Base-by-base conservation (phyloP, 768 basidiomycete genomes). In the Gymnopilus dilepis region DNA sequence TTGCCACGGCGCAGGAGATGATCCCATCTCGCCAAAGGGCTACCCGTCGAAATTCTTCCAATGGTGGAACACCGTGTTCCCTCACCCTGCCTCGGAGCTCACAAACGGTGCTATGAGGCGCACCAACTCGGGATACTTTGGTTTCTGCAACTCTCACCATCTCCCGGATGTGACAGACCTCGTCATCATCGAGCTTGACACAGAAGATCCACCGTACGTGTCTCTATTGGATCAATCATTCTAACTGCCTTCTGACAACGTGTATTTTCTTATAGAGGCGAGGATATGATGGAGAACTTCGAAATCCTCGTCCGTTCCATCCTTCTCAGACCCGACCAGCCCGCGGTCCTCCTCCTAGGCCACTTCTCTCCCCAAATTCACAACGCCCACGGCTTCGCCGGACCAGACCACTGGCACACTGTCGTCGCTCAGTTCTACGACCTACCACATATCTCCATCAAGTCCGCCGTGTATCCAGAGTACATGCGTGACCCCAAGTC, bases 11-110 rank as follows among this genome's bases (percentile, higher is more conserved):
- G 90, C 95, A 8, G 96, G 95, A 1, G 90, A 96, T 70, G 92
- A 96, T 72, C 94, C 94, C 4, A 80, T 97, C 58, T 86, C 92
- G 0, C 82, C 91, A 0, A 76, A 76, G 64, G 96, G 97, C 74
- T 99, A 98, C 75, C 97, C 97, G 1, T 88, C 92, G n/a, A 86
- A 87, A 56, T 93, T 99, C 79, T 99, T 99, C 80, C 81, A 89
- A 53, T 99, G 97, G 97, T 97, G 97, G 93, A 94, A 96, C 76
- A 84, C 82, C 56, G 86, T 99, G n/a, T 99, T 99, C 77, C 97
- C 97, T 0, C 94, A 99, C 74, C 97, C 97, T 0, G 96, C 95
- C 1, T 95, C 96, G 11, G 96, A 99, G 73, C 85, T 99, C 67
- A 99, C 97, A 26, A 99, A 99, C 74, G 97, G 97, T 34, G 97